A percentile compares a stretch with the other conserved stretches of the same genome.
Conservation (phyloP, 305 asterid species). For the Plantago coronopus region DNA sequence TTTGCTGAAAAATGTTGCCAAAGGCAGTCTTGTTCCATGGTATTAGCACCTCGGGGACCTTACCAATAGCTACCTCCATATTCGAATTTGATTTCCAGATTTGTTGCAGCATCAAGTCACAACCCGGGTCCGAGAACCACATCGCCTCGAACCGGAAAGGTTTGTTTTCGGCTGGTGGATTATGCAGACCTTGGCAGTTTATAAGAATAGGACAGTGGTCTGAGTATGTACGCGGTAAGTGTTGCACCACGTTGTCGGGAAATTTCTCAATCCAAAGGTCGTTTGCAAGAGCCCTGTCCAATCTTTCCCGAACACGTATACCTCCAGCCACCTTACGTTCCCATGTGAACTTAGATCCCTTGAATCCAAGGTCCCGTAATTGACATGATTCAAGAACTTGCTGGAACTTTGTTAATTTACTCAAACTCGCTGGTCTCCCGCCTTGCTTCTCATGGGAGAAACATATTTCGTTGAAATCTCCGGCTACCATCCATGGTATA, state of each 20-base stretch:
- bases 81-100: not conserved
- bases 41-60: not conserved
- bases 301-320: not conserved
- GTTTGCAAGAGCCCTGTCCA: not conserved
- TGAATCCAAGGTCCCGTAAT: not conserved
- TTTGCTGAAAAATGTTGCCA: not conserved
- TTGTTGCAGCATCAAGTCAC: not conserved
- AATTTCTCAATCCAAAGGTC: not conserved
- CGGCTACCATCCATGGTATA: not conserved
- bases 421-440: not conserved
- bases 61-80: not conserved
- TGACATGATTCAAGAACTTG: not conserved
- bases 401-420: not conserved
- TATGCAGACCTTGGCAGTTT: not conserved
- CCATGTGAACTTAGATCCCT: not conserved
- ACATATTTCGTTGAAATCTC: not conserved
- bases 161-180: too few relatives aligned
- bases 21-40: too few relatives aligned
- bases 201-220: not conserved
- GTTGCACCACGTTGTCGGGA: not conserved
- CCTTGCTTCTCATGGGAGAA: not conserved
- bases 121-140: not conserved
- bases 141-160: not conserved
- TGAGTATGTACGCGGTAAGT: not conserved
- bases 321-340: not conserved